A percentile compares a stretch with the other conserved stretches of the same genome.
These are phyloP conservation scores for Boletus subluridellus DNA, from an alignment of 1,284 basidiomycete species.

Conservation along the genomic window DNA sequence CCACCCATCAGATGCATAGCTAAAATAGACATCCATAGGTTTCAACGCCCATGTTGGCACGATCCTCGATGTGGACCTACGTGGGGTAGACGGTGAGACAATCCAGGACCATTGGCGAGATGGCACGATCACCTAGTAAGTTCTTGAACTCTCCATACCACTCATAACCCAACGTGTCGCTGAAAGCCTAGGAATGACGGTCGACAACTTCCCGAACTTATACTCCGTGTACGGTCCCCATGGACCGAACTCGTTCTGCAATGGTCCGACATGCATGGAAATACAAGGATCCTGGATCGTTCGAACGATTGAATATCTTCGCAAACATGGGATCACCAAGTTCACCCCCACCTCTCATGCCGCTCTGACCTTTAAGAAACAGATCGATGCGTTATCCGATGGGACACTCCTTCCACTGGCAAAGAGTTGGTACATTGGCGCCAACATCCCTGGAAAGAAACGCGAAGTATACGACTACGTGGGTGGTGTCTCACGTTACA, in stretches of 20 bases:
- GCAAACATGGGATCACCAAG: constrained; percentile 14
- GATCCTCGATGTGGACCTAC: constrained; percentile 12
- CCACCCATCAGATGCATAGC: too few species aligned
- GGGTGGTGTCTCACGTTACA: constrained; percentile 8
- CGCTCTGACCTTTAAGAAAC: constrained; percentile 10
- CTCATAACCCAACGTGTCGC: neutral
- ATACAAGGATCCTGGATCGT: constrained; percentile 12
- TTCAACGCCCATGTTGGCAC: constrained; percentile 10
- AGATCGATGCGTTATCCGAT: neutral
- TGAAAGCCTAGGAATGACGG: constrained; percentile 19
- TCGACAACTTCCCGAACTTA: constrained; percentile 24
- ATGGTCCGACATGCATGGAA: constrained; percentile 7
- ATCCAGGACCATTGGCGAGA: constrained; percentile 22
- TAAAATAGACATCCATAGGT: constrained; percentile 1
- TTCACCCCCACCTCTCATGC: constrained; percentile 12
- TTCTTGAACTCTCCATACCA: neutral
- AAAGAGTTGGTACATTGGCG: constrained; percentile 2
- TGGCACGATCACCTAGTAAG: constrained; percentile 19
- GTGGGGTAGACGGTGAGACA: constrained; percentile 12
- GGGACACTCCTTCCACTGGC: constrained; percentile 10
- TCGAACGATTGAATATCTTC: constrained; percentile 15
- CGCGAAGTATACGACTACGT: constrained; percentile 14
- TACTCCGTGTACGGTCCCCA: constrained; percentile 20
- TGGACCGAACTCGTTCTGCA: constrained; percentile 13
- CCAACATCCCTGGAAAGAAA: constrained; percentile 17